Evolutionary conservation across 495 filamentous ascomycete species (phyloP).

Genomic region (Pyrenula aspistea): DNA sequence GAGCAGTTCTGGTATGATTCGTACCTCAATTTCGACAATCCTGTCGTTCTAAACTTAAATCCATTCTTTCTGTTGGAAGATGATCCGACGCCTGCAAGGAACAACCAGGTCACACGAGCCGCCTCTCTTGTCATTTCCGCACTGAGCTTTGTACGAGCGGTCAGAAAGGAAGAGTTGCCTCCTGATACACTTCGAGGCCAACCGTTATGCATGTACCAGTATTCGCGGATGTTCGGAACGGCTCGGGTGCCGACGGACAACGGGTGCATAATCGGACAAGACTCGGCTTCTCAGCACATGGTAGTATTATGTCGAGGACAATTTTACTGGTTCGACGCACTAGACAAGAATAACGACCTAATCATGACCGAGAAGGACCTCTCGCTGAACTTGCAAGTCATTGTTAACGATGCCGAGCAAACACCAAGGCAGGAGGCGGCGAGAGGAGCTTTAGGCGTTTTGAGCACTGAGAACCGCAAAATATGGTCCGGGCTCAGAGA

Average conservation of each 20-base stretch:
- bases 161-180: slow-evolving; percentile 83
- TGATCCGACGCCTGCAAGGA: slow-evolving; percentile 90
- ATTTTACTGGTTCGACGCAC: slow-evolving; percentile 98
- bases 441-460: slow-evolving; percentile 82
- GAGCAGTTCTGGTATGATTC: slow-evolving; percentile 99
- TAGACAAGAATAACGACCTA: slow-evolving; percentile 85
- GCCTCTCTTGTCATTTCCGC: slow-evolving; percentile 87
- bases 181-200: slow-evolving; percentile 75
- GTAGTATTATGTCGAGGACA: slow-evolving; percentile 93
- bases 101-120: slow-evolving; percentile 90
- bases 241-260: slow-evolving; percentile 90
- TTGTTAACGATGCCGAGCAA: slow-evolving; percentile 78
- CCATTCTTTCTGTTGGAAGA: slow-evolving; percentile 97
- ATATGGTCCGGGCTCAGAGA: slow-evolving; percentile 88
- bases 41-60: slow-evolving; percentile 93
- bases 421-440: slow-evolving; percentile 89
- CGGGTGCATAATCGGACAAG: slow-evolving; percentile 92
- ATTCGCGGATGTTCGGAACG: slow-evolving; percentile 90
- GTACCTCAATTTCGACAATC: slow-evolving; percentile 95
- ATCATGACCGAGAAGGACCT: slow-evolving; percentile 98
- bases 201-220: slow-evolving; percentile 95
- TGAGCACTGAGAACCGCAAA: slow-evolving; percentile 94
- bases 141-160: slow-evolving; percentile 83
- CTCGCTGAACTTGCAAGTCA: slow-evolving; percentile 80
- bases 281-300: slow-evolving; percentile 76